phyloP scores from a whole-genome alignment of 2,329 filamentous ascomycete genomes.

The Sporothrix pseudoabietina region DNA sequence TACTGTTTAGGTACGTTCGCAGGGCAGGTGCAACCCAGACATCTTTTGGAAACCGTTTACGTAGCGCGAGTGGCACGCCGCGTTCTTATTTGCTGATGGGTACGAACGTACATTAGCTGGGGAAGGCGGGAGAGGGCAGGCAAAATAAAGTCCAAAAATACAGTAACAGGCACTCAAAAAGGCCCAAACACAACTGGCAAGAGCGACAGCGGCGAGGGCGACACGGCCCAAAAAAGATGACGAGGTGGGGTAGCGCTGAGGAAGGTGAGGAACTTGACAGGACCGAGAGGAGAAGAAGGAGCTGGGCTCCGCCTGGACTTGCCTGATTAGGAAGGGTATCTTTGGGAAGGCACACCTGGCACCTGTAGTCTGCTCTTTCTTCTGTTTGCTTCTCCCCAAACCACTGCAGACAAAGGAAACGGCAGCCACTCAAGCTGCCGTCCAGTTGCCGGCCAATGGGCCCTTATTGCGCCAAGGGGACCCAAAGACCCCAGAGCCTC shows the following conservation, averaged over 20 bases:
- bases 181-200: not conserved
- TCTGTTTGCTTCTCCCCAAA: not conserved
- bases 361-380: not conserved
- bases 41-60: not conserved
- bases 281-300: not conserved
- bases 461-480: not conserved
- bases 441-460: not conserved
- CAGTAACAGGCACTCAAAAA: not conserved
- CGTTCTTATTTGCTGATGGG: not conserved
- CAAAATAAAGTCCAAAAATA: not conserved
- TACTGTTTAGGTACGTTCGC: not conserved
- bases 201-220: slow-evolving; percentile 26
- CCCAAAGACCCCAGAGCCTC: not conserved
- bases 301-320: slow-evolving; percentile 24
- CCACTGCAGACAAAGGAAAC: slow-evolving; percentile 9
- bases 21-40: slow-evolving; percentile 5
- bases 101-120: not conserved
- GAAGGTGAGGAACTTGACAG: not conserved
- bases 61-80: slow-evolving; percentile 14
- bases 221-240: slow-evolving; percentile 2
- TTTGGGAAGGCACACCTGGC: not conserved
- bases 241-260: slow-evolving; percentile 12
- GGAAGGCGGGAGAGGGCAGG: slow-evolving; percentile 7
- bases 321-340: slow-evolving; percentile 18
- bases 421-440: slow-evolving; percentile 2